Conservation (phyloP, 352 stramenopile species). For the Pythium coloratum region DNA sequence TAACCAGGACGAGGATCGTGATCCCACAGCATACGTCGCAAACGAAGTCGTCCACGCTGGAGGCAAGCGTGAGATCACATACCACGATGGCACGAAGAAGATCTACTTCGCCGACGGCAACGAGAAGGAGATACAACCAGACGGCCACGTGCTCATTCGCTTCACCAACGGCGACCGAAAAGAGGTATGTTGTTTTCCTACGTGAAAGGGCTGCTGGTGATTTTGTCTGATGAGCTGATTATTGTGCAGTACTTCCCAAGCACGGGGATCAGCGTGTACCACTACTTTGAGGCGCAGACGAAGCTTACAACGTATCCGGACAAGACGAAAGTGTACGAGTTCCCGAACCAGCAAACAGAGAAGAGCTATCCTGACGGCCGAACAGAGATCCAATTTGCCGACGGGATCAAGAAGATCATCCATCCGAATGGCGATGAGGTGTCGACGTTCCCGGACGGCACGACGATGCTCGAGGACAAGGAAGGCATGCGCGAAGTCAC, state of each 20-base stretch:
- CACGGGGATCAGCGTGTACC: constrained; percentile 92
- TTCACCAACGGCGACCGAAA: constrained; percentile 97
- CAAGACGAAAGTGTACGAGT: constrained; percentile 95
- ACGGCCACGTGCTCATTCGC: constrained; percentile 87
- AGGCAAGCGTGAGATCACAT: constrained; percentile 63
- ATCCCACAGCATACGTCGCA: neutral
- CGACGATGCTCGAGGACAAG: constrained; percentile 73
- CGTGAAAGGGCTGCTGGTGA: no score
- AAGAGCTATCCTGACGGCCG: constrained; percentile 90
- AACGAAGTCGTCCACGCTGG: constrained; percentile 53
- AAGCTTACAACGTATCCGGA: constrained; percentile 94
- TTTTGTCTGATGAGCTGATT: neutral
- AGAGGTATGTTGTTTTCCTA: constrained; percentile 44
- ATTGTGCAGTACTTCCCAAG: constrained; percentile 50
- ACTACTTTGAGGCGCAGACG: constrained; percentile 92
- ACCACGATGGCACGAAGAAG: constrained; percentile 60
- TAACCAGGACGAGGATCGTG: neutral
- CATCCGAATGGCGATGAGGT: constrained; percentile 73
- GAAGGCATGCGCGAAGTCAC: constrained; percentile 79
- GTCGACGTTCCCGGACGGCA: constrained; percentile 81
- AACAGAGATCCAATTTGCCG: constrained; percentile 94
- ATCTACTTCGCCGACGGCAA: constrained; percentile 93
- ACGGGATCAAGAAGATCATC: constrained; percentile 92
- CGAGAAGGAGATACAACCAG: constrained; percentile 89
- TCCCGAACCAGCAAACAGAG: constrained; percentile 95